A percentile compares a stretch with the other conserved stretches of the same genome.
These are phyloP conservation scores for Aspergillus campestris DNA, from an alignment of 495 filamentous ascomycete genomes.

Conservation along the genomic window DNA sequence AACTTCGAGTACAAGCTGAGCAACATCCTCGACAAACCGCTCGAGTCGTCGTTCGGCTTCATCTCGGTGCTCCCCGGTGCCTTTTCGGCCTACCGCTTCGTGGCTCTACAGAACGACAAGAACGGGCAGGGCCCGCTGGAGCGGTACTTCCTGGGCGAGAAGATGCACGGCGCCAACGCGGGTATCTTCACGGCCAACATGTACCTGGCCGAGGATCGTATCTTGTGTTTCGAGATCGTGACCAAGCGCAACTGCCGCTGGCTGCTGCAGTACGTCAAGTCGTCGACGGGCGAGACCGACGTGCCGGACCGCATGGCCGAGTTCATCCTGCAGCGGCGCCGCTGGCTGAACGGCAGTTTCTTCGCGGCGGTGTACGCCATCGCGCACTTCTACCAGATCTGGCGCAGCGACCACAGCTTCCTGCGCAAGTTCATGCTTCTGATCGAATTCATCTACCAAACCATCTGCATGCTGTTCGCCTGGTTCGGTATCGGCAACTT, in stretches of 20 bases:
- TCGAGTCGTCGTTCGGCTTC: conserved; percentile 97
- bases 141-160: conserved; percentile 96
- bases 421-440: conserved; percentile 82
- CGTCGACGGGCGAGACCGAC: conserved; percentile 91
- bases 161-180: conserved; percentile 90
- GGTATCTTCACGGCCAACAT: conserved; percentile 99
- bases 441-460: conserved; percentile 89
- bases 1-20: conserved; percentile 99
- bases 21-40: conserved; percentile 96
- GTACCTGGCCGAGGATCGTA: conserved; percentile 99
- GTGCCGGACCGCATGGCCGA: conserved; percentile 94
- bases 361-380: conserved; percentile 97
- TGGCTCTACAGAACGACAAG: conserved; percentile 94
- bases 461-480: conserved; percentile 92
- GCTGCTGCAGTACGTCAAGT: conserved; percentile 97
- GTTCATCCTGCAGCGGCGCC: conserved; percentile 89
- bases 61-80: conserved; percentile 95
- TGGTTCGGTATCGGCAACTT: conserved; percentile 99
- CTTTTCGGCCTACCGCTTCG: conserved; percentile 93
- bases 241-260: conserved; percentile 94
- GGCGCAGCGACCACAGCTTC: conserved; percentile 82
- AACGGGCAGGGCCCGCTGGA: conserved; percentile 86
- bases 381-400: conserved; percentile 89
- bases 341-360: conserved; percentile 98
- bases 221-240: conserved; percentile 97